A percentile compares a stretch with the other conserved stretches of the same genome.
These are phyloP conservation scores for Monosporozyma yasuniensis DNA, from an alignment of 805 yeast species.

Conservation along the genomic window DNA sequence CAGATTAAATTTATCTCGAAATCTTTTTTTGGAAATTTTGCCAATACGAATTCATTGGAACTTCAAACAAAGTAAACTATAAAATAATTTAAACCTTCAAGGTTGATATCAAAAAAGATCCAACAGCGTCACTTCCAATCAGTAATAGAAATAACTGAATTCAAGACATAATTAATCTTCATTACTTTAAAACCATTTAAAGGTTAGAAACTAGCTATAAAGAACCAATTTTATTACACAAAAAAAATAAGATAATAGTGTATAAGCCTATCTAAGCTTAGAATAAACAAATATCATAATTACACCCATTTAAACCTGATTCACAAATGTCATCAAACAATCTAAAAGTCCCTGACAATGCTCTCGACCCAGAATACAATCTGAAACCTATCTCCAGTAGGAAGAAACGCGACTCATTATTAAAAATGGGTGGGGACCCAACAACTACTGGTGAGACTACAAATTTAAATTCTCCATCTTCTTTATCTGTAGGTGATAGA, in stretches of 20 bases:
- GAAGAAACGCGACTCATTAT: neutral
- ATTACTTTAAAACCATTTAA: no score
- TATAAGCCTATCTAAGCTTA: neutral
- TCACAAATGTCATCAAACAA: neutral
- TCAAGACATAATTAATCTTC: neutral
- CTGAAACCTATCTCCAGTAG: neutral
- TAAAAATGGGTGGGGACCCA: neutral
- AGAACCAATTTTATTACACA: neutral
- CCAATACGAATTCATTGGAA: neutral
- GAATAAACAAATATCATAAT: neutral
- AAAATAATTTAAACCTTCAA: neutral
- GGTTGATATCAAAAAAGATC: neutral
- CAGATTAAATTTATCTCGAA: neutral
- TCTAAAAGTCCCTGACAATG: neutral
- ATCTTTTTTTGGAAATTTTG: neutral
- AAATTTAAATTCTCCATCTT: neutral
- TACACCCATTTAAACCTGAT: neutral
- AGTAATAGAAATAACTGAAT: neutral
- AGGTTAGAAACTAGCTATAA: neutral
- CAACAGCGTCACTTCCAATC: neutral
- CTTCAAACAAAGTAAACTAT: neutral
- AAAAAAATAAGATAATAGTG: neutral
- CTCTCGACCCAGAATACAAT: neutral
- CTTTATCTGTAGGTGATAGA: neutral
- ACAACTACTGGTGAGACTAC: neutral